phyloP scores from a whole-genome alignment of 139 green algal species.

The Chlorella sp. region DNA sequence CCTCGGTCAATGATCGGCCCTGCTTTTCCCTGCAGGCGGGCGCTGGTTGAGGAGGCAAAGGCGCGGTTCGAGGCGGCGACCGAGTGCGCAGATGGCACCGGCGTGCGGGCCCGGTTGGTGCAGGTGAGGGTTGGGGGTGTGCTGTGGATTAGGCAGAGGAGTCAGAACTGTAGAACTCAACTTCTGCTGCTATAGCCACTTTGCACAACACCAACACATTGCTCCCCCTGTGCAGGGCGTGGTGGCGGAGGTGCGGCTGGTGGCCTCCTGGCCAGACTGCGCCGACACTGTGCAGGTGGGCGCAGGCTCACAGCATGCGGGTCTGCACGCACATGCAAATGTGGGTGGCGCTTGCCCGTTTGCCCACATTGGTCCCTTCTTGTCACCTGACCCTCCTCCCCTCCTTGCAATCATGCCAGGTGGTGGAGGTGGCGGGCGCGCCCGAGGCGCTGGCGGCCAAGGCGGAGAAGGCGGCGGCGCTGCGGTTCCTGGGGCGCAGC shows the following conservation, averaged over 20 bases:
- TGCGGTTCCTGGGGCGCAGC: conserved; percentile 17
- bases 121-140: too few relatives aligned
- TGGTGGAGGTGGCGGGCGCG: background rate
- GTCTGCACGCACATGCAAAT: too few relatives aligned
- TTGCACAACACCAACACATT: too few relatives aligned
- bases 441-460: conserved; percentile 3
- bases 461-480: conserved; percentile 1
- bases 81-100: background rate
- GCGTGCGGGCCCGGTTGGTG: background rate
- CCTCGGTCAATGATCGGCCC: background rate
- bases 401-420: background rate
- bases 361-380: too few relatives aligned
- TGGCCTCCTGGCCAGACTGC: conserved; percentile 17
- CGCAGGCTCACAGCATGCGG: too few relatives aligned
- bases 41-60: conserved; percentile 25
- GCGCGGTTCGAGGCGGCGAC: background rate
- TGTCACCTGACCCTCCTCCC: background rate
- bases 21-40: conserved; percentile 3
- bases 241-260: conserved; percentile 18
- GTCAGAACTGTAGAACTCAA: too few relatives aligned
- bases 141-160: too few relatives aligned
- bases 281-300: conserved; percentile 15
- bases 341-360: background rate
- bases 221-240: background rate
- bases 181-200: too few relatives aligned